Conservation (phyloP, 805 yeast genomes). For the Cyberlindnera galapagoensis region DNA sequence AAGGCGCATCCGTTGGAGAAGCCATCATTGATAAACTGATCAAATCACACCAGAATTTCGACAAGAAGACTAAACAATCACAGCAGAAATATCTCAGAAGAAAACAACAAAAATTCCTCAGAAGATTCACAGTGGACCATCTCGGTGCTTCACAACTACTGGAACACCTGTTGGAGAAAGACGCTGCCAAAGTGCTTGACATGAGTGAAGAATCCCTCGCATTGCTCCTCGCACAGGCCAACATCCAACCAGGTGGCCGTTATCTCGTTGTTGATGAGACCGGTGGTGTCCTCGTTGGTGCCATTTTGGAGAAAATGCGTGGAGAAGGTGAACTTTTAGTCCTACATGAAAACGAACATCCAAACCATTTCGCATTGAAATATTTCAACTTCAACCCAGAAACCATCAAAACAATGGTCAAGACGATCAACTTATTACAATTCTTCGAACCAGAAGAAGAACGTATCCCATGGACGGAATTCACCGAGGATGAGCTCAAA, state of each 20-base stretch:
- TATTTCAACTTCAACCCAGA: constrained; percentile 59
- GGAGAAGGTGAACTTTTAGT: constrained; percentile 63
- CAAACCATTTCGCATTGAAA: constrained; percentile 66
- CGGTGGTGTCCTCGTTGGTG: constrained; percentile 83
- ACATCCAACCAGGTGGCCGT: constrained; percentile 83
- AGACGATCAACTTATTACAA: constrained; percentile 71
- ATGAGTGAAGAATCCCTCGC: constrained; percentile 84
- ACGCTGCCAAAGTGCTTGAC: constrained; percentile 60
- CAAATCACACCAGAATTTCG: constrained; percentile 78
- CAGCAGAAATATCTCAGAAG: constrained; percentile 90
- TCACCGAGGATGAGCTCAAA: constrained; percentile 45
- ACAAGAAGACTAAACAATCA: constrained; percentile 80
- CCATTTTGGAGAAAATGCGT: constrained; percentile 85
- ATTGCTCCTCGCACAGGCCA: constrained; percentile 66
- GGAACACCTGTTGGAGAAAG: constrained; percentile 69
- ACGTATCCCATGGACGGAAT: constrained; percentile 39
- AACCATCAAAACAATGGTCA: constrained; percentile 46
- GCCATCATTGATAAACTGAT: constrained; percentile 77
- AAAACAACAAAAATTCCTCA: constrained; percentile 84
- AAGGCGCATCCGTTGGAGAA: constrained; percentile 56
- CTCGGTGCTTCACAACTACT: constrained; percentile 65
- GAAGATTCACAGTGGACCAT: constrained; percentile 77
- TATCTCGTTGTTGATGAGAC: constrained; percentile 89
- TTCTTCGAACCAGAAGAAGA: constrained; percentile 67
- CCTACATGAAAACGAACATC: constrained; percentile 90